Evolutionary conservation across 371 early-diverging fungal genomes (phyloP), one percentile per base, ranked within the genome.

Genomic region (Zopfochytrium polystomum): DNA sequence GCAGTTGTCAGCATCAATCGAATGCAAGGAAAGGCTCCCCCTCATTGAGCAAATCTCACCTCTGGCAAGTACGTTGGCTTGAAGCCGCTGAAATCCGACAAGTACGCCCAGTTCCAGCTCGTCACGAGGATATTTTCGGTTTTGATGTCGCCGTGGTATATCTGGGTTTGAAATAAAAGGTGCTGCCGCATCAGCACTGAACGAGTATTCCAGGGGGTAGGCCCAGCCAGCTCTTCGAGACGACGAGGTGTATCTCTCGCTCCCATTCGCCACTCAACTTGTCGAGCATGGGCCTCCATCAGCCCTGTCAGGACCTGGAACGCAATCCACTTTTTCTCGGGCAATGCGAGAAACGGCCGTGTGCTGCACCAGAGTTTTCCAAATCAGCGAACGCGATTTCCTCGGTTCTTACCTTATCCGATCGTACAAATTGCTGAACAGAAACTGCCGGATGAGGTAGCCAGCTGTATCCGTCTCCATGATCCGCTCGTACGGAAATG

Each of bases 301-400:
- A 96, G 65, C 0, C 85, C 92, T 52, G 79, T 73, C 20, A 95
- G 75, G 6, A 96, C 55, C 62, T 96, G 97, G 68, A 86, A 92
- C 0, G 90, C 85, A 45, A 96, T 89, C 94, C 95, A 96, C 61
- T 88, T 90, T 67, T 95, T 95, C 68, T 95, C 96, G 18, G 86
- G 78, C 1, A 73, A 47, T 13, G 85, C 81, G 59, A 96, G 73
- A 60, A 96, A 96, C 4, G 97, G 97, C 4, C 96, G 87, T 1
- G 93, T 96, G 62, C 93, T 93, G 55, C 38, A 30, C 48, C 9
- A 51, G 22, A 15, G 18, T 9, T 51, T 9, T 11, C 9, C 13
- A 33, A 55, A 55, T 45, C 45, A 50, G 27, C 25, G 13, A 57
- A n/a, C 4, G 25, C 6, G 48, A 6, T 7, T 11, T 32, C 7